These are phyloP conservation scores for Diospyros kaki DNA, from an alignment of 148 eudicot species.

Conservation along the genomic window DNA sequence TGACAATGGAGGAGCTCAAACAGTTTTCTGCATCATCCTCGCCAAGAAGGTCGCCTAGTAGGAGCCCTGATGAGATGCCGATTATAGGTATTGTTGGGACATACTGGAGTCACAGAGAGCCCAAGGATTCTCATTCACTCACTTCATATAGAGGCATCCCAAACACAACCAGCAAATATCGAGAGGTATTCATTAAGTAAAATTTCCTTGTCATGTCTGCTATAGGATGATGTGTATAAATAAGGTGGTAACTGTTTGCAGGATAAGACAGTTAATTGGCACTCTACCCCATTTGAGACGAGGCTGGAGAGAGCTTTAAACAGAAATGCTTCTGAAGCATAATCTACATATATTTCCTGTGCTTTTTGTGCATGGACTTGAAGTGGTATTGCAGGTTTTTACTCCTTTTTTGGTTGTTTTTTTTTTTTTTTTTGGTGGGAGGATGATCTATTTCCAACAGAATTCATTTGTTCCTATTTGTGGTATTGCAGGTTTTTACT, in stretches of 20 bases:
- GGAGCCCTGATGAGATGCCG: constrained; percentile 63
- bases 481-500: too few species aligned
- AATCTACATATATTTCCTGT: constrained; percentile 10
- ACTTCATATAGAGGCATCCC: constrained; percentile 86
- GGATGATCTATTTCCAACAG: too few species aligned
- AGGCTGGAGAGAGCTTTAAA: constrained; percentile 84
- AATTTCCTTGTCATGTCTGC: constrained; percentile 4
- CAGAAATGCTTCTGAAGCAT: constrained; percentile 33
- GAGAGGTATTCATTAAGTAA: constrained; percentile 55
- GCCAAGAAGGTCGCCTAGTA: constrained; percentile 56
- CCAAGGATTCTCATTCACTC: constrained; percentile 36
- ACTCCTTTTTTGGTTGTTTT: background rate
- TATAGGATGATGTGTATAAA: constrained; percentile 18
- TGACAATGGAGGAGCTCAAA: constrained; percentile 65
- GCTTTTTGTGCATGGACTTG: background rate
- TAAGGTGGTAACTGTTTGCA: constrained; percentile 37
- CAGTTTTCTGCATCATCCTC: constrained; percentile 46
- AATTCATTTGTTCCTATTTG: too few species aligned
- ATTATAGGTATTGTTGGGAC: constrained; percentile 62
- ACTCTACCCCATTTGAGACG: constrained; percentile 80
- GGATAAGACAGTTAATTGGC: constrained; percentile 87
- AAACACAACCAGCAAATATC: constrained; percentile 82
- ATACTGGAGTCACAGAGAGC: constrained; percentile 50
- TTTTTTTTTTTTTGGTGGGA: background rate
- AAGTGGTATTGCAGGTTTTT: too few species aligned